Percentiles rank a stretch among this genome's conserved stretches.
phyloP scores from a whole-genome alignment of 1,139 yeast species.

The Blastobotrys arbuscula region DNA sequence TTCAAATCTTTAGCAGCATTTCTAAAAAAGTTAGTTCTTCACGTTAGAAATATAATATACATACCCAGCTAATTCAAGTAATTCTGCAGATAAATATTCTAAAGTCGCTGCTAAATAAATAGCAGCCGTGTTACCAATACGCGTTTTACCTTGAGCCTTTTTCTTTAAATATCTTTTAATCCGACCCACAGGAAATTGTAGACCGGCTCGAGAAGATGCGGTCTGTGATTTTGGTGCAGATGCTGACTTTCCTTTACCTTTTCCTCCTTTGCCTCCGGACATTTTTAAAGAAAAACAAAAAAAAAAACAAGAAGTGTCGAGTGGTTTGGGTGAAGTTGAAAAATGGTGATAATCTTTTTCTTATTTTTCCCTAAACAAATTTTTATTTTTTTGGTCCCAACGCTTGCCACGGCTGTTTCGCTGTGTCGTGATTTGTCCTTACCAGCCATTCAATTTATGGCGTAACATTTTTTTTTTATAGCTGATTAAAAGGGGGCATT shows the following conservation, averaged over 20 bases:
- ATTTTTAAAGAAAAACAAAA: slow-evolving; percentile 34
- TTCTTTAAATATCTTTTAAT: slow-evolving; percentile 91
- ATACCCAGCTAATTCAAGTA: slow-evolving; percentile 88
- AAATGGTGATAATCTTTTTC: not conserved
- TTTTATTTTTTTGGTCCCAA: too few relatives aligned
- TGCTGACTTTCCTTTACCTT: slow-evolving; percentile 53
- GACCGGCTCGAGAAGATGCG: slow-evolving; percentile 95
- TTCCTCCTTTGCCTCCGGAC: slow-evolving; percentile 96
- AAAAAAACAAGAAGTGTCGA: slow-evolving; percentile 2
- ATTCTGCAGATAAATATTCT: slow-evolving; percentile 97
- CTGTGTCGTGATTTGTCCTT: too few relatives aligned
- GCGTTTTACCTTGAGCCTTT: slow-evolving; percentile 85
- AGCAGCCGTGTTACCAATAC: slow-evolving; percentile 98
- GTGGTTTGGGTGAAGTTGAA: not conserved
- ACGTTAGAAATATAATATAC: not conserved
- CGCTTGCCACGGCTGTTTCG: too few relatives aligned
- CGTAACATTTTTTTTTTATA: too few relatives aligned
- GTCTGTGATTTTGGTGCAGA: slow-evolving; percentile 65
- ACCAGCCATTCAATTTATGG: too few relatives aligned
- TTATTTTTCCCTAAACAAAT: too few relatives aligned
- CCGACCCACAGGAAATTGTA: slow-evolving; percentile 98
- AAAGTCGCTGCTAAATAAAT: slow-evolving; percentile 94
- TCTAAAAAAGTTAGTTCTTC: slow-evolving; percentile 11
- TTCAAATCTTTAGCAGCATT: slow-evolving; percentile 98
- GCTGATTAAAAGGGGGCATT: too few relatives aligned